A percentile compares a stretch with the other conserved stretches of the same genome.
Conservation (phyloP, 257 asterid genomes). For the Haberlea rhodopensis region DNA sequence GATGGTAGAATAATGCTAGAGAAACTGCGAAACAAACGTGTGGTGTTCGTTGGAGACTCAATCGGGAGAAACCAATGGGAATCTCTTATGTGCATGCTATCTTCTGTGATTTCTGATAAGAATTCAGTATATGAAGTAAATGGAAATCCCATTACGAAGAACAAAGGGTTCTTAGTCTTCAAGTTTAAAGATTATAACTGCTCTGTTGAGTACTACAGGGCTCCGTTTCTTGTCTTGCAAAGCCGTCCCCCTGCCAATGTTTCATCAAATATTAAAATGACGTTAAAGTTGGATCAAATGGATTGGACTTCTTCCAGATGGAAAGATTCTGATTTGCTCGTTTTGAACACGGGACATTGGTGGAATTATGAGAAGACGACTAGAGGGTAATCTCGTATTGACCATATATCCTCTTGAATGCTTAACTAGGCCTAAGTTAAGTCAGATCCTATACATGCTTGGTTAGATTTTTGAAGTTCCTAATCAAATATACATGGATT, state of each 20-base stretch:
- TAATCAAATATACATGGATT: slow-evolving; percentile 23
- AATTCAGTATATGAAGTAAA: slow-evolving; percentile 68
- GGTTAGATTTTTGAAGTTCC: slow-evolving; percentile 1
- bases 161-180: slow-evolving; percentile 82
- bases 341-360: too few species aligned
- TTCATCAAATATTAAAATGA: slow-evolving; percentile 48
- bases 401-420: too few species aligned
- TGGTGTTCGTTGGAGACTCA: slow-evolving; percentile 96
- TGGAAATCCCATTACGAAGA: slow-evolving; percentile 90
- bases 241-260: slow-evolving; percentile 72
- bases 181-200: slow-evolving; percentile 70
- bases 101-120: too few species aligned
- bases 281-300: slow-evolving; percentile 76
- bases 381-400: slow-evolving; percentile 71
- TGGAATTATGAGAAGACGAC: slow-evolving; percentile 92
- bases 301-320: too few species aligned
- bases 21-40: too few species aligned
- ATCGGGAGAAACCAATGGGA: slow-evolving; percentile 99
- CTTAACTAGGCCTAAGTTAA: too few species aligned
- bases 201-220: slow-evolving; percentile 84
- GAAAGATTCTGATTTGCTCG: too few species aligned
- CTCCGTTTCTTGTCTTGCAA: slow-evolving; percentile 86
- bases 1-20: slow-evolving; percentile 66
- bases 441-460: not conserved
- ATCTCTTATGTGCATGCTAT: slow-evolving; percentile 86